Conservation (phyloP, 306 rosid species). For the Malus orientalis region DNA sequence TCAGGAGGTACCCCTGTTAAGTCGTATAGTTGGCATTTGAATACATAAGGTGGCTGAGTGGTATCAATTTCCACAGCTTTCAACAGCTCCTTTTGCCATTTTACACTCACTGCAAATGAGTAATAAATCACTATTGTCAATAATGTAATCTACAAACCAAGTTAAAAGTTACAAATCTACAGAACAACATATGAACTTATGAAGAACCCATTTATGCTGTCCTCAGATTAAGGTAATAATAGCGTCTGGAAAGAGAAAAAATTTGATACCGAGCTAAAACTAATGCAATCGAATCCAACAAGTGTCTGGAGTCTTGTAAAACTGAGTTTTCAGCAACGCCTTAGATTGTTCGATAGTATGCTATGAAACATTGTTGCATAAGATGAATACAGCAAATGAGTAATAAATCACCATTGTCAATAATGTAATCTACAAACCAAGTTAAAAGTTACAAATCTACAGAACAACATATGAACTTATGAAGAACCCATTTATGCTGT, state of each 20-base stretch:
- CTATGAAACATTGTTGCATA: neutral
- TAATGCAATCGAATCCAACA: neutral
- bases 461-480: neutral
- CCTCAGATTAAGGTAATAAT: neutral
- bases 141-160: neutral
- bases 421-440: neutral
- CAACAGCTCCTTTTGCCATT: constrained; percentile 89
- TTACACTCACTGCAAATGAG: constrained; percentile 58
- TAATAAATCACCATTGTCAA: constrained; percentile 3
- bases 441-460: neutral
- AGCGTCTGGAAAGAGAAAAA: neutral
- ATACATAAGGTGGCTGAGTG: constrained; percentile 75
- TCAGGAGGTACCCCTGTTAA: constrained; percentile 95
- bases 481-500: neutral
- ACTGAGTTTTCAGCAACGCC: neutral
- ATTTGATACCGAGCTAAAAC: neutral
- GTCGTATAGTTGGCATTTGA: constrained; percentile 89
- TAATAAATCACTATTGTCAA: constrained; percentile 4
- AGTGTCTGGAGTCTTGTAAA: neutral
- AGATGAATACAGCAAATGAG: neutral
- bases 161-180: neutral
- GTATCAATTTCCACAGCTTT: constrained; percentile 82
- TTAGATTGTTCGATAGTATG: neutral
- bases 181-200: neutral
- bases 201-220: neutral